Percentiles rank a stretch among this genome's conserved stretches.
Evolutionary conservation across 108 stramenopile species (phyloP).

Genomic region (Skeletonema costatum): DNA sequence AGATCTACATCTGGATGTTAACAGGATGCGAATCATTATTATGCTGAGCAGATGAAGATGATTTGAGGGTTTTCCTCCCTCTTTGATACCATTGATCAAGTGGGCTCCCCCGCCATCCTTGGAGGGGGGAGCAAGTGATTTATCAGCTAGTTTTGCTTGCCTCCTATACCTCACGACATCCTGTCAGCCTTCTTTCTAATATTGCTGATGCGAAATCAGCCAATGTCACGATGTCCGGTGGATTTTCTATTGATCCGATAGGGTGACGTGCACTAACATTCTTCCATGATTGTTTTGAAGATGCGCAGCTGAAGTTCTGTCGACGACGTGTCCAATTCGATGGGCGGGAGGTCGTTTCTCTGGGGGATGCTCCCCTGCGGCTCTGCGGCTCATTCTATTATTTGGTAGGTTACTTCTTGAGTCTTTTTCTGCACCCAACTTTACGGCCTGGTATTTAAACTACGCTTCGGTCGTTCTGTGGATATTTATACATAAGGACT

Average conservation of each 20-base stretch:
- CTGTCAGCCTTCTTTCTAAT: slow-evolving; percentile 33
- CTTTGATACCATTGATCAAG: not conserved
- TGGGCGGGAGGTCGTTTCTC: slow-evolving; percentile 20
- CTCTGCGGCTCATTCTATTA: not conserved
- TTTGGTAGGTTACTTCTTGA: not conserved
- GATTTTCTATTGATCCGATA: slow-evolving; percentile 9
- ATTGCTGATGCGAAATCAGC: slow-evolving; percentile 35
- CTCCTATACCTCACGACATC: slow-evolving; percentile 39
- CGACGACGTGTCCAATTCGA: slow-evolving; percentile 19
- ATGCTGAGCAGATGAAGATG: not conserved
- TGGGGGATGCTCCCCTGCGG: not conserved
- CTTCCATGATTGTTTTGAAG: slow-evolving; percentile 26
- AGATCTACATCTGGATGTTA: slow-evolving; percentile 28
- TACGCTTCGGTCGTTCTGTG: no score
- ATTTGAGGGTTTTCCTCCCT: not conserved
- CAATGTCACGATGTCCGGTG: slow-evolving; percentile 24
- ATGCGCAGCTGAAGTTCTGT: slow-evolving; percentile 26
- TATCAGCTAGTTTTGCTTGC: not conserved
- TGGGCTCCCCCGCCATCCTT: not conserved
- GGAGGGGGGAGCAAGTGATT: not conserved
- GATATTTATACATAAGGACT: no score
- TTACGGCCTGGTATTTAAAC: no score
- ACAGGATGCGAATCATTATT: slow-evolving; percentile 2
- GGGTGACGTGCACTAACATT: slow-evolving; percentile 20
- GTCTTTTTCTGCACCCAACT: no score